Base-by-base conservation (phyloP, 2,329 filamentous ascomycete species). In the Cercospora nicotianae region DNA sequence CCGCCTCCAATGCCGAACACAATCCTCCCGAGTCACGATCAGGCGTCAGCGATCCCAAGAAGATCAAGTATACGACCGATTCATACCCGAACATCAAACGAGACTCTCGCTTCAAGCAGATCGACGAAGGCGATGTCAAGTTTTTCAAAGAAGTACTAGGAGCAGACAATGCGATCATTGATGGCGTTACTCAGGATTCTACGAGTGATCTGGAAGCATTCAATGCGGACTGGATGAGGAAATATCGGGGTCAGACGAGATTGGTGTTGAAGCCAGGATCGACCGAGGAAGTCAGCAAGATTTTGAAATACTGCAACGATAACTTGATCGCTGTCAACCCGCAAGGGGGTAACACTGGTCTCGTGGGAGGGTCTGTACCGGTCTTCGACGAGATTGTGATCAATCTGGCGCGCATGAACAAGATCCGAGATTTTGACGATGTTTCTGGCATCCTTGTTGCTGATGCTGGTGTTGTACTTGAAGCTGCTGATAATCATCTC, bases 221-320 rank as follows among this genome's bases (percentile, higher is more conserved):
- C 86, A 99, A 99, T 81, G 89, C 90, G 78, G 95, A 99, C 82
- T 99, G 96, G 95, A 97, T 99, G 94, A 90, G 92, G 81, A 99
- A 99, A 82, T 99, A 97, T 83, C 90, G 92, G 69, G 96, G 95
- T 31, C 93, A 97, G 80, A 89, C 92, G 69, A 89, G 90, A 76
- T 83, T 99, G 28, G 93, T 98, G 4, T 83, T 99, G 70, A 96
- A 93, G 81, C 95, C 95, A 10, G 87, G 86, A 62, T 91, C 88
- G 16, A 94, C 92, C 0, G 89, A 94, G 75, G 90, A 99, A 80
- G 92, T 98, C 75, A 96, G 93, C 87, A 87, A 91, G 81, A 90
- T 98, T 68, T 81, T 99, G 74, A 90, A 91, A 79, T 97, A 98
- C 85, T 99, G 95, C 86, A 98, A 98, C 80, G 90, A 96, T 74